Base-by-base conservation (phyloP, 495 filamentous ascomycete species). In the Xanthoparmelia taractica region DNA sequence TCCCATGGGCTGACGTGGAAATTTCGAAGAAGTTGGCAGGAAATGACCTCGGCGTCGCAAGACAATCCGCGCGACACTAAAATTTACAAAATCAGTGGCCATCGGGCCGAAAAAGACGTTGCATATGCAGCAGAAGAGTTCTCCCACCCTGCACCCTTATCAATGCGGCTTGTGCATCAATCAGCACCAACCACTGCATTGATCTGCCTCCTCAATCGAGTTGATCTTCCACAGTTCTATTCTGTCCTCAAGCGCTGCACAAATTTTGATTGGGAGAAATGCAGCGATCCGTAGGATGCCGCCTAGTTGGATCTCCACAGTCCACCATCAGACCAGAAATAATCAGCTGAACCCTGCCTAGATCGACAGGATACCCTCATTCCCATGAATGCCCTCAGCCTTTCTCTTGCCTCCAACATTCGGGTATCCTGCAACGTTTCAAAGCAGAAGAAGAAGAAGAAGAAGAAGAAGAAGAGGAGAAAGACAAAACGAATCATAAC, bases 111-210 rank as follows among this genome's bases (percentile, higher is more conserved):
- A 8, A 52, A 18, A 52, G 48, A 29, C 27, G 48, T 52, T 52
- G 48, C 48, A 52, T 52, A 52, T 52, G 48, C 48, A 52, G 48
- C 48, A 52, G 17, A n/a, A 52, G 15, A n/a, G 23, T 50, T 50
- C 23, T 27, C 23, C 23, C 23, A 25, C 45, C 12, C 15, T 52
- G 27, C 48, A 31, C 25, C 27, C 48, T 52, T 52, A 52, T 52
- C 48, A 52, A 52, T 52, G 25, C 48, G 48, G 48, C 48, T 25
- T 12, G 48, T 52, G 48, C 48, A 52, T 52, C 1, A 13, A 48
- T n/a, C n/a, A n/a, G 12, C 45, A 27, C 45, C 40, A 18, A 43
- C 8, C 20, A 13, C 8, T 2, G 20, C 43, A 47, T 8, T 29
- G 34, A 4, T 17, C 25, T 23, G 18, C 25, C 48, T 17, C 27